These are phyloP conservation scores for Cordyceps cicadae DNA, from an alignment of 2,329 filamentous ascomycete genomes.

Conservation along the genomic window DNA sequence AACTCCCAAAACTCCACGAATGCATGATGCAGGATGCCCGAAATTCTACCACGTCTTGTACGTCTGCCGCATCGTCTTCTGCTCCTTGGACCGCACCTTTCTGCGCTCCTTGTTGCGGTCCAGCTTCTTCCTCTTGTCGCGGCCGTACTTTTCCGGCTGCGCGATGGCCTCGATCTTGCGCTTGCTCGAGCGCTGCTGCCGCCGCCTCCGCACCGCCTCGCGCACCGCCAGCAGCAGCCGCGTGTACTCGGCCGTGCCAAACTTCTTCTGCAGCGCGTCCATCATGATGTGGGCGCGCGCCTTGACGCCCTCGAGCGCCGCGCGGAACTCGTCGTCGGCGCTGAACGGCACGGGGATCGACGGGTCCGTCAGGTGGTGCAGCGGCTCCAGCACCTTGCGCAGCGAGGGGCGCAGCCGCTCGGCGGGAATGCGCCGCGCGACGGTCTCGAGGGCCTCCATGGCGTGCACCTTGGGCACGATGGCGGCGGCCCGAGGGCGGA, in stretches of 20 bases:
- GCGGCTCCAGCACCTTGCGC: slow-evolving; percentile 47
- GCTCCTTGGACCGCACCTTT: slow-evolving; percentile 69
- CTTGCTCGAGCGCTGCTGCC: slow-evolving; percentile 72
- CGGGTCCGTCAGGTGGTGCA: slow-evolving; percentile 79
- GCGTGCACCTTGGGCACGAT: slow-evolving; percentile 68
- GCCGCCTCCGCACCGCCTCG: slow-evolving; percentile 59
- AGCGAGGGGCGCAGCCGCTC: slow-evolving; percentile 54
- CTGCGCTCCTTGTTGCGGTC: slow-evolving; percentile 77
- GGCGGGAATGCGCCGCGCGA: slow-evolving; percentile 53
- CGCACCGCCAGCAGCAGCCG: slow-evolving; percentile 63
- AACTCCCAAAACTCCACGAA: not conserved
- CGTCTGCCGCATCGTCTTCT: slow-evolving; percentile 62
- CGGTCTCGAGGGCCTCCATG: slow-evolving; percentile 63
- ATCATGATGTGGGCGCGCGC: slow-evolving; percentile 68
- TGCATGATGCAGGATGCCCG: slow-evolving; percentile 1
- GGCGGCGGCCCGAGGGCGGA: slow-evolving; percentile 51
- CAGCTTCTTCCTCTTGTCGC: slow-evolving; percentile 73
- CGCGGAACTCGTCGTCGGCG: slow-evolving; percentile 60
- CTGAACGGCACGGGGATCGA: slow-evolving; percentile 64
- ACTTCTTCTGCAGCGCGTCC: slow-evolving; percentile 72
- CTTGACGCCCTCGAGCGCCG: slow-evolving; percentile 61
- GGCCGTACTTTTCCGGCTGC: slow-evolving; percentile 69
- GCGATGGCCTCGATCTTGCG: slow-evolving; percentile 80
- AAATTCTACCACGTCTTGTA: slow-evolving; percentile 43
- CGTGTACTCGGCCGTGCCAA: slow-evolving; percentile 77